These are phyloP conservation scores for Hyphopichia fennica DNA, from an alignment of 1,139 yeast species.

Conservation along the genomic window DNA sequence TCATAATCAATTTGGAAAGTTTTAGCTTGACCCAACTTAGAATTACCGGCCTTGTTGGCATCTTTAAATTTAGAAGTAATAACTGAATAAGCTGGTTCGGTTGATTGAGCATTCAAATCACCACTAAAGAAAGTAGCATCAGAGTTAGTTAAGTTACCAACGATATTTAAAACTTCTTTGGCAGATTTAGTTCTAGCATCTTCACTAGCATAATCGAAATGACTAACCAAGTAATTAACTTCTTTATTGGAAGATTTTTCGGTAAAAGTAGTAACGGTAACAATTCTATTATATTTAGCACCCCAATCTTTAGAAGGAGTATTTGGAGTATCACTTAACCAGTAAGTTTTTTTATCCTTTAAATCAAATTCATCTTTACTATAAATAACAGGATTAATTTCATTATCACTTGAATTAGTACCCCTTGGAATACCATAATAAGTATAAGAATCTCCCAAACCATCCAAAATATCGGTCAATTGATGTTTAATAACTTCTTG, in stretches of 20 bases:
- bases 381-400: conserved; percentile 42
- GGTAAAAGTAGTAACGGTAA: conserved; percentile 26
- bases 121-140: conserved; percentile 7
- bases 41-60: background rate
- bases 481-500: conserved; percentile 47
- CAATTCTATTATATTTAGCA: conserved; percentile 34
- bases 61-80: conserved; percentile 6
- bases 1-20: conserved; percentile 3
- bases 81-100: background rate
- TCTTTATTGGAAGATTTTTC: conserved; percentile 12
- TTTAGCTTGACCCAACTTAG: background rate
- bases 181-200: conserved; percentile 24
- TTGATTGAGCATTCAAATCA: conserved; percentile 6
- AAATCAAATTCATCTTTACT: conserved; percentile 30
- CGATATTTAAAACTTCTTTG: conserved; percentile 20
- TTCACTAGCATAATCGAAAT: conserved; percentile 34
- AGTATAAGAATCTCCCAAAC: conserved; percentile 28
- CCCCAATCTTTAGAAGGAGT: conserved; percentile 30
- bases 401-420: conserved; percentile 41
- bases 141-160: background rate
- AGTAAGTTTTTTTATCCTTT: conserved; percentile 28
- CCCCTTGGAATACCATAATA: conserved; percentile 45
- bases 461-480: conserved; percentile 32
- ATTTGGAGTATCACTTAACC: conserved; percentile 32
- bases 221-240: conserved; percentile 31